Base-by-base conservation (phyloP, 148 eudicot genomes). In the Vaccinium myrtillus region DNA sequence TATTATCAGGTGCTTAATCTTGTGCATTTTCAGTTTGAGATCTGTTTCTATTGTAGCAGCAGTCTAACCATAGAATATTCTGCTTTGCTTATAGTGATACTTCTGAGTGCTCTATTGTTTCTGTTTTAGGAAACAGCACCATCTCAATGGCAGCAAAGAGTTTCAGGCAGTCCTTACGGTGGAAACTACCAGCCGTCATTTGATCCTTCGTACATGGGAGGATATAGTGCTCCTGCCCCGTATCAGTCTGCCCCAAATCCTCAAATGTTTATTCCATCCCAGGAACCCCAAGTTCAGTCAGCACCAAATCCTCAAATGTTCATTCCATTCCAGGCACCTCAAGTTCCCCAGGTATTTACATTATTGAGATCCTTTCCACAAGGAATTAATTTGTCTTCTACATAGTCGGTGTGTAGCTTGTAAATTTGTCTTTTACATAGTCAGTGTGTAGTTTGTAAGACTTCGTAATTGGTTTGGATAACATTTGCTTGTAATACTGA, bases 241-340 rank as follows among this genome's bases (percentile, higher is more conserved):
- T 92, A 90, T 84, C 97, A 89, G 77, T 89, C 94, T 83, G 78
- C 91, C 43, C 88, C 89, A 16, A 95, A 86, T 82, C 91, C 87
- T 49, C 79, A 78, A 46, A 90, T 91, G 71, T 95, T 95, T 90
- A 82, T 94, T 83, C 99, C 99, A 81, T 83, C 94, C 75, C 98
- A 86, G 78, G 49, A 91, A 46, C 90, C 89, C 75, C 94, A 90
- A 87, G 89, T 83, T 80, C 89, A 43, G 46, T 89, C 94, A 84
- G 80, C 91, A 49, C 88, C 89, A 16, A 95, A 86, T 82, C 91
- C 87, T 54, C 79, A 78, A 46, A 90, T 91, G 71, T 97, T 95
- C 89, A 81, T 94, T 83, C 99, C 99, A 81, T 84, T 93, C 71
- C 98, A 86, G 78, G 49, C 91, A 46, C 90, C 89, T 77, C 94